Base-by-base conservation (phyloP, 768 basidiomycete species). In the Sarcodon sp. region DNA sequence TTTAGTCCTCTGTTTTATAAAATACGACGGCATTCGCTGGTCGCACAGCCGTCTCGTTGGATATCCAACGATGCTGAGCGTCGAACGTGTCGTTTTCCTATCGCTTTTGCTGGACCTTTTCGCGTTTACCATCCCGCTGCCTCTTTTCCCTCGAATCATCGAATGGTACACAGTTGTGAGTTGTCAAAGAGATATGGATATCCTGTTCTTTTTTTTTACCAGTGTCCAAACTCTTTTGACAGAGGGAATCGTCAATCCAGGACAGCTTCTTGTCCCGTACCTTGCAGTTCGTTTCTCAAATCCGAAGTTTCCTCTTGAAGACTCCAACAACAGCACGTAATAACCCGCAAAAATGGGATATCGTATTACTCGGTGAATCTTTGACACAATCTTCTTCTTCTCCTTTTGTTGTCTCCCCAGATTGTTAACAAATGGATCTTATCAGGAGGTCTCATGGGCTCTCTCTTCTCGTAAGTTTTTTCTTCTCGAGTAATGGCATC, bases 141-240 rank as follows among this genome's bases (percentile, higher is more conserved):
- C 94, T 16, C 76, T 97, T 32, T 97, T 97, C 64, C 94, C 94
- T n/a, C 79, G 93, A n/a, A 71, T 98, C 45, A 92, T 96, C 38
- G 83, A 93, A 66, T 91, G 86, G 86, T 93, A 91, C 60, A 82
- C 80, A 1, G 63, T 78, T 59, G 87, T 84, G 54, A 57, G 76
- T 63, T 8, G 13, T 4, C 8, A 27, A 9, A 41, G 15, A 16
- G 4, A 16, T 41, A 13, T 13, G 39, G 39, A 41, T 15, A 27
- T 13, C 8, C 4, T 16, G 8, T 15, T 16, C 2, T 38, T 9
- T 15, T 13, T 41, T 13, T 16, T 16, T 13, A 41, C 37, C 37
- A 41, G 39, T 41, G 9, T 36, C 34, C 4, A 31, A 33, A 31
- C 46, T 47, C 49, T 44, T 9, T n/a, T 18, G 43, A 32, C 57